A percentile compares a stretch with the other conserved stretches of the same genome.
These are phyloP conservation scores for Tetrahymena borealis DNA, from an alignment of 73 alveolate species.

Conservation along the genomic window DNA sequence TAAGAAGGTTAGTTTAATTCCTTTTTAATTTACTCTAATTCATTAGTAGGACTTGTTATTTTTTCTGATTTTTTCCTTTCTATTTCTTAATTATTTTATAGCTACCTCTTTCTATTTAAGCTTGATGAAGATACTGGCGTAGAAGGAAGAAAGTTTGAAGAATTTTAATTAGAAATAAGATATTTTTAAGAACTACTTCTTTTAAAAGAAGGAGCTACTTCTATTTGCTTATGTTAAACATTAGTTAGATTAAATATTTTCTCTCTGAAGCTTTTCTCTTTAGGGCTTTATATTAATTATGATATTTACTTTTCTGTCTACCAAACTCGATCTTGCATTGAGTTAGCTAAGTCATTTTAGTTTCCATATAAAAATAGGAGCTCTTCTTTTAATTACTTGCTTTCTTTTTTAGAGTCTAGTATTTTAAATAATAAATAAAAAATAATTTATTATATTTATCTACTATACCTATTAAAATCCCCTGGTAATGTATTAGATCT, in stretches of 20 bases:
- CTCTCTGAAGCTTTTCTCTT: background rate
- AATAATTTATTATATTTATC: background rate
- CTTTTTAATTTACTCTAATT: background rate
- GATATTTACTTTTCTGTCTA: too few relatives aligned
- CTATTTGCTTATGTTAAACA: background rate
- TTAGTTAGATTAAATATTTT: background rate
- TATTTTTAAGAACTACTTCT: background rate
- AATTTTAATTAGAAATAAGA: background rate
- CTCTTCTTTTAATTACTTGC: background rate
- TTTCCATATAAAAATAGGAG: background rate
- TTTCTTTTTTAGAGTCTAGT: background rate
- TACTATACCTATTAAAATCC: background rate
- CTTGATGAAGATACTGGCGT: background rate
- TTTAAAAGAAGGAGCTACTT: background rate
- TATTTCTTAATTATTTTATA: background rate
- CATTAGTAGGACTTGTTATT: background rate
- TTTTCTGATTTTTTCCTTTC: background rate
- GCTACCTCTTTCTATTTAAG: background rate
- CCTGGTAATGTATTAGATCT: background rate
- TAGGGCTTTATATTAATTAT: too few relatives aligned
- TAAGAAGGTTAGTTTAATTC: background rate
- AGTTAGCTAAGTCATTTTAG: background rate
- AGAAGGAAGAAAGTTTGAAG: background rate
- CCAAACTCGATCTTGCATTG: background rate
- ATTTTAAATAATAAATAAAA: background rate